Evolutionary conservation across 139 green algal genomes (phyloP), one percentile per base, ranked within the genome.

Genomic region (Edaphochlamys debaryana): DNA sequence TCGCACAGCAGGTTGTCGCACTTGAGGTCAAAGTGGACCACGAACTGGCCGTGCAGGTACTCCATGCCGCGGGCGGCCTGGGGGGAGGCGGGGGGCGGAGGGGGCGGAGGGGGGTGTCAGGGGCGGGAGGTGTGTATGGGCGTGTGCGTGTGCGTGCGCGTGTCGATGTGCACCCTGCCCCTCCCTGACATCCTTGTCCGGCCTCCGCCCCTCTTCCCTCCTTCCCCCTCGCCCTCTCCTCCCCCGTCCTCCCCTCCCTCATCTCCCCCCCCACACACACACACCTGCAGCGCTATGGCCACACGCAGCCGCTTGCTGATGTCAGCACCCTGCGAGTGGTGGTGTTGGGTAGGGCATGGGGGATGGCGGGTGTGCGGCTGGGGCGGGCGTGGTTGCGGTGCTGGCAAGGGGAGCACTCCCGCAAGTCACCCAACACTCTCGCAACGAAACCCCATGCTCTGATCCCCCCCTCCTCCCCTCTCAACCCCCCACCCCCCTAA

Each of bases 1-100:
- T 95, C 92, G 42, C 90, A 94, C 82, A 95, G 86, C 78, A 95
- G 79, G 84, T 95, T 95, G 77, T 94, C 92, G 72, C 83, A 88
- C 82, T 91, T 91, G 66, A 91, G 82, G 70, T 91, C 89, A 75
- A 91, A 91, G 82, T 93, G 89, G 1, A 93, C 89, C 66, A 93
- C 75, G n/a, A 54, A 67, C 69, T 88, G 83, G 15, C 34, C 75
- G 89, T 95, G 92, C 67, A 95, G 79, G 85, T 94, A 95, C 87
- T 94, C 92, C 92, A 95, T 94, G 34, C 92, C 92, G 63, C 89
- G 71, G 0, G 92, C 92, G 9, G 86, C 87, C 78, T 93, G 86
- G 63, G 92, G 73, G 25, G 90, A 84, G 41, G 91, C 88, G 66
- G 74, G 36, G 70, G 32, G 41, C 1, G 42, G 6, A 40, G 25